A percentile compares a stretch with the other conserved stretches of the same genome.
Evolutionary conservation across 306 rosid species (phyloP).

Genomic region (Cucurbita maxima): DNA sequence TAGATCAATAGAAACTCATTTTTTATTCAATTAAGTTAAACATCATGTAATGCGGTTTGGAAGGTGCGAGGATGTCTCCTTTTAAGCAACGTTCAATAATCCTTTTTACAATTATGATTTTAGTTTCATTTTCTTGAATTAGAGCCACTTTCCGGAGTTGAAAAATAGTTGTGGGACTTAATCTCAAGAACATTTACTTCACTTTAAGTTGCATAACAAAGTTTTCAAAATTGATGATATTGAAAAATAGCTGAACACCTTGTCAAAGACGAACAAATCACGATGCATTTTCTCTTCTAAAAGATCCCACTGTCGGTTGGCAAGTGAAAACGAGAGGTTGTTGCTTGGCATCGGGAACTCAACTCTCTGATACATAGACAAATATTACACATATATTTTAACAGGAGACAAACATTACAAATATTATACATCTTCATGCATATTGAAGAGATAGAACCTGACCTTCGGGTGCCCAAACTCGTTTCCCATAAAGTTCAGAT

Average conservation of each 20-base stretch:
- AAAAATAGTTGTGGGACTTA: background rate
- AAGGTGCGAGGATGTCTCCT: no score
- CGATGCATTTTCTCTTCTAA: constrained; percentile 39
- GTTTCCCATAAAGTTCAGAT: constrained; percentile 94
- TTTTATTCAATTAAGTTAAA: background rate
- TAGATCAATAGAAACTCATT: background rate
- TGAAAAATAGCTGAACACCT: constrained; percentile 27
- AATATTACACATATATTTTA: constrained; percentile 15
- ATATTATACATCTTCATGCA: constrained; percentile 3
- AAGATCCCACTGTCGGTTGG: constrained; percentile 82
- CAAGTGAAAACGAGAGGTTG: constrained; percentile 62
- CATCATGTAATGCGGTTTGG: no score
- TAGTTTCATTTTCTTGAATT: no score
- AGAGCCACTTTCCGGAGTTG: no score
- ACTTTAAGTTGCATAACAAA: background rate
- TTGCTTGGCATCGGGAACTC: constrained; percentile 83
- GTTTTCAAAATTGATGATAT: background rate
- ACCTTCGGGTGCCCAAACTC: constrained; percentile 98
- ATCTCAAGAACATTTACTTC: background rate
- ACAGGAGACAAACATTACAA: background rate
- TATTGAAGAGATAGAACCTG: constrained; percentile 12
- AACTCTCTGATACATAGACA: constrained; percentile 39
- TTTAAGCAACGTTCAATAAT: no score
- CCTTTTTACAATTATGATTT: no score
- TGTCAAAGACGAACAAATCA: constrained; percentile 54